These are phyloP conservation scores for Pichia terricola DNA, from an alignment of 1,139 yeast genomes.

Conservation along the genomic window DNA sequence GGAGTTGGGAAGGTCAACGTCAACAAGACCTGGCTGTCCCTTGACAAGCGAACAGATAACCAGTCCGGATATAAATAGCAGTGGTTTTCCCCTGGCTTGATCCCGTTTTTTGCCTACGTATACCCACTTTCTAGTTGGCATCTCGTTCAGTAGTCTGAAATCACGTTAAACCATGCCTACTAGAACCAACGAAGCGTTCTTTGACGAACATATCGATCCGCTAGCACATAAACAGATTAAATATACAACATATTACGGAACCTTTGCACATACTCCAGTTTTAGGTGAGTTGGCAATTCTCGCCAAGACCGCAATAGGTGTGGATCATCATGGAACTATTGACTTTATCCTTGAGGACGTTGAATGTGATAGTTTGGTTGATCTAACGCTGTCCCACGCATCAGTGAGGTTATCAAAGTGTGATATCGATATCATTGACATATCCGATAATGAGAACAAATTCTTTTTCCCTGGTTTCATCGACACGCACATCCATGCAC, in stretches of 20 bases:
- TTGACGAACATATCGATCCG: conserved; percentile 12
- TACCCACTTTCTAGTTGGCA: too few relatives aligned
- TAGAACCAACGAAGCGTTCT: conserved; percentile 10
- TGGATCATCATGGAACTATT: conserved; percentile 39
- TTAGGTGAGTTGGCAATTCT: conserved; percentile 40
- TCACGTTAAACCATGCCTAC: too few relatives aligned
- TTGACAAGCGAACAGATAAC: too few relatives aligned
- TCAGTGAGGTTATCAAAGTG: background rate
- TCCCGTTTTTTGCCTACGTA: too few relatives aligned
- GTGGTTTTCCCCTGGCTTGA: too few relatives aligned
- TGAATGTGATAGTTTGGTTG: background rate
- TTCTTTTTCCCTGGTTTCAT: conserved; percentile 88
- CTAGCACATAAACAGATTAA: conserved; percentile 10
- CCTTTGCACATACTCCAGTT: conserved; percentile 46
- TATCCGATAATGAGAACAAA: conserved; percentile 19
- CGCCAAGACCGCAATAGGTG: conserved; percentile 44
- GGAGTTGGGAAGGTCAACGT: too few relatives aligned
- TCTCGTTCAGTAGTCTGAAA: too few relatives aligned
- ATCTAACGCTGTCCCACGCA: background rate
- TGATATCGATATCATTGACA: conserved; percentile 22
- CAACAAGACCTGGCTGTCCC: too few relatives aligned
- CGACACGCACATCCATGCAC: conserved; percentile 94
- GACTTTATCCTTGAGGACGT: conserved; percentile 27
- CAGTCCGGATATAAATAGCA: too few relatives aligned
- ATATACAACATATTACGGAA: conserved; percentile 38